Conservation (phyloP, 768 basidiomycete genomes). For the Harrya chromipes region DNA sequence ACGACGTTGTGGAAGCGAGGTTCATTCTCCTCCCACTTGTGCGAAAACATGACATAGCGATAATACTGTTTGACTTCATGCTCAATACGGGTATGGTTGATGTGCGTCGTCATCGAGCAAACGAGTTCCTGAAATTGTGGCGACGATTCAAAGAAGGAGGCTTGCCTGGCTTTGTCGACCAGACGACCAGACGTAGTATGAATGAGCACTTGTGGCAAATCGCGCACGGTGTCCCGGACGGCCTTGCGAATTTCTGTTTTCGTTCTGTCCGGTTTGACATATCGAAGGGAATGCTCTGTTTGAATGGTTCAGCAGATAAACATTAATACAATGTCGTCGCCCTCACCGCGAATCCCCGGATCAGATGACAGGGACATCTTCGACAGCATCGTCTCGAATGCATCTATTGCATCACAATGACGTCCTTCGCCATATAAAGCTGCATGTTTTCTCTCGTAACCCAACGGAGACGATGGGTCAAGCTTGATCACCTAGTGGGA, state of each 20-base stretch:
- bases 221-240: conserved; percentile 1
- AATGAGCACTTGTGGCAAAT: conserved; percentile 7
- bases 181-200: conserved; percentile 10
- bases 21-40: conserved; percentile 10
- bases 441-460: conserved; percentile 9
- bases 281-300: background rate
- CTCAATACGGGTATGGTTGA: conserved; percentile 4
- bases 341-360: conserved; percentile 3
- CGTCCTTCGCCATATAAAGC: background rate
- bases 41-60: conserved; percentile 10
- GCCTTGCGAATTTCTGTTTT: background rate
- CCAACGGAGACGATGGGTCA: conserved; percentile 7
- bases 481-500: conserved; percentile 6
- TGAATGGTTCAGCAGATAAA: background rate
- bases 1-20: conserved; percentile 7
- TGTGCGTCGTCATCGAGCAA: conserved; percentile 9
- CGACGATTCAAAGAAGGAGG: conserved; percentile 2
- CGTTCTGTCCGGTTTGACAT: background rate
- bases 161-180: conserved; percentile 1
- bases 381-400: conserved; percentile 9
- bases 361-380: conserved; percentile 3
- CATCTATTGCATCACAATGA: background rate
- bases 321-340: background rate
- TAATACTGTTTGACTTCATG: conserved; percentile 4
- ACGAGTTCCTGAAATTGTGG: conserved; percentile 8